Conservation (phyloP, 2,329 filamentous ascomycete species). For the Sordariomycetes sp. region DNA sequence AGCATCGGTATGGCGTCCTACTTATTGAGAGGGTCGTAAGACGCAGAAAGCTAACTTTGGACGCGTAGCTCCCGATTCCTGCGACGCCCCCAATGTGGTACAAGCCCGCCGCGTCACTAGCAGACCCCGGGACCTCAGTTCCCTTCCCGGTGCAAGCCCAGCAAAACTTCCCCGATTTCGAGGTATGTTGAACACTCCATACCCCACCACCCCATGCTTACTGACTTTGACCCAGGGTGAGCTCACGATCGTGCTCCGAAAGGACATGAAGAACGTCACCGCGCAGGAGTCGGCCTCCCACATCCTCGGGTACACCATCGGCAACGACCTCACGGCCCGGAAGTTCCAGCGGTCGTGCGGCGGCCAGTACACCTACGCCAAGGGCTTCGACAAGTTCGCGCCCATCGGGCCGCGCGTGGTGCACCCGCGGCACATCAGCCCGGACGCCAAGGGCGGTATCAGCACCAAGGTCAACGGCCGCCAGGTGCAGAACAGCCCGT, state of each 20-base stretch:
- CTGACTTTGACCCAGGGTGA: neutral
- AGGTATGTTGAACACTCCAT: constrained; percentile 12
- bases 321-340: constrained; percentile 45
- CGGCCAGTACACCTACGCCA: constrained; percentile 45
- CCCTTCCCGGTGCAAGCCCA: constrained; percentile 21
- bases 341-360: constrained; percentile 40
- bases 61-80: constrained; percentile 7
- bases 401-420: constrained; percentile 39
- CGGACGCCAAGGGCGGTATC: constrained; percentile 17
- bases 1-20: constrained; percentile 10
- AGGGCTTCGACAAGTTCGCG: constrained; percentile 43
- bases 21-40: neutral
- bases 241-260: constrained; percentile 35
- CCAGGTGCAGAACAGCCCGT: constrained; percentile 33
- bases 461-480: constrained; percentile 36
- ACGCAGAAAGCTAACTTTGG: neutral
- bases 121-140: constrained; percentile 9
- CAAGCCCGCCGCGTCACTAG: constrained; percentile 11
- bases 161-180: constrained; percentile 34
- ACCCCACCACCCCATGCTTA: too few relatives aligned
- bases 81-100: constrained; percentile 9
- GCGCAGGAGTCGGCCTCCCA: constrained; percentile 30
- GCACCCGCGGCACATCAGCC: constrained; percentile 16
- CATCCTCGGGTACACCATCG: constrained; percentile 31
- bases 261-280: constrained; percentile 38